Percentiles rank a stretch among this genome's conserved stretches.
Evolutionary conservation across 1,284 basidiomycete genomes (phyloP).

Genomic region (Ceratobasidium sp.): DNA sequence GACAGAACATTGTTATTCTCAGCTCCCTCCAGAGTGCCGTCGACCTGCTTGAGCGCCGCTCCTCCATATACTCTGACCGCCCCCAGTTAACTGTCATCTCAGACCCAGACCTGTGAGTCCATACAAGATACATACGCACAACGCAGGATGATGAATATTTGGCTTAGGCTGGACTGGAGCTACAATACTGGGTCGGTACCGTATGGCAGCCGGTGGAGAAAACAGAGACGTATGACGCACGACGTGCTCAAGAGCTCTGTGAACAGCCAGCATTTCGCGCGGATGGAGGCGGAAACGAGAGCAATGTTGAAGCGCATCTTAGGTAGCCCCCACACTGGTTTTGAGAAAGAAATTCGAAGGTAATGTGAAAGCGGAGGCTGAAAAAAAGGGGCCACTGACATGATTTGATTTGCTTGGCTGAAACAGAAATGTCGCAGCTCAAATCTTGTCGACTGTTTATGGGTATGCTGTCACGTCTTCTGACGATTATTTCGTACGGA

Average conservation of each 20-base stretch:
- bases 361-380: neutral
- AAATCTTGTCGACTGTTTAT: constrained; percentile 30
- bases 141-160: neutral
- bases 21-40: constrained; percentile 35
- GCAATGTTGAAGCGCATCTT: constrained; percentile 18
- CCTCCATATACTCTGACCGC: constrained; percentile 44
- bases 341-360: constrained; percentile 29
- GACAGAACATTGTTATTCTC: constrained; percentile 45
- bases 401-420: neutral
- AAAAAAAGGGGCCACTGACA: neutral
- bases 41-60: constrained; percentile 44
- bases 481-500: constrained; percentile 14
- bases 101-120: constrained; percentile 27
- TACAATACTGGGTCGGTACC: neutral
- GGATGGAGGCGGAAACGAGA: constrained; percentile 11
- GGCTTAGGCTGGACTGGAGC: constrained; percentile 16
- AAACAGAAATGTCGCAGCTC: constrained; percentile 29
- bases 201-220: constrained; percentile 26
- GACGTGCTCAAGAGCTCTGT: constrained; percentile 19
- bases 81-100: constrained; percentile 37
- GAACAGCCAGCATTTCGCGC: constrained; percentile 22
- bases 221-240: constrained; percentile 31
- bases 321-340: neutral
- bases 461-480: constrained; percentile 24
- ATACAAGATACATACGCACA: neutral